These are phyloP conservation scores for Hypoxylon trugodes DNA, from an alignment of 495 filamentous ascomycete genomes.

Conservation along the genomic window DNA sequence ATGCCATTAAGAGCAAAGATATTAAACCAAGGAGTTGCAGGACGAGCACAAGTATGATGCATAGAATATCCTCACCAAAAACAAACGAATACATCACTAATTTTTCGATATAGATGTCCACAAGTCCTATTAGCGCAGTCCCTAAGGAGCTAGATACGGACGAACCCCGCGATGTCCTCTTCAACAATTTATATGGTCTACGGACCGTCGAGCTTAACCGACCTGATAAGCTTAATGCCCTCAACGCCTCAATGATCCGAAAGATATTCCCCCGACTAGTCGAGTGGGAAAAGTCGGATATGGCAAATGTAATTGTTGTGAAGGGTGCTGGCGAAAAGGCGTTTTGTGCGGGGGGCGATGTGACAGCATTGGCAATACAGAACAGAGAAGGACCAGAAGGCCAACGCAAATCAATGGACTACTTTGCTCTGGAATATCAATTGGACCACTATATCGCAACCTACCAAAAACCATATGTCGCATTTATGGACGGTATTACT, in stretches of 20 bases:
- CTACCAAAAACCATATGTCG: constrained; percentile 89
- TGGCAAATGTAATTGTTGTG: constrained; percentile 92
- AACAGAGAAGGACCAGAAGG: constrained; percentile 75
- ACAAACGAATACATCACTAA: constrained; percentile 8
- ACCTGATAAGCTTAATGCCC: constrained; percentile 85
- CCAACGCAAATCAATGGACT: constrained; percentile 73
- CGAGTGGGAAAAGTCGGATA: constrained; percentile 93
- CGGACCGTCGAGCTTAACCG: constrained; percentile 95
- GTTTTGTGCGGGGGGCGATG: constrained; percentile 94
- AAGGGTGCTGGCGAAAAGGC: constrained; percentile 85
- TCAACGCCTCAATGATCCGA: constrained; percentile 91
- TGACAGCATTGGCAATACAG: constrained; percentile 74
- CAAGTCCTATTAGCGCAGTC: constrained; percentile 37
- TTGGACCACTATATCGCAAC: constrained; percentile 96
- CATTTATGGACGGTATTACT: constrained; percentile 96
- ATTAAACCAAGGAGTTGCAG: constrained; percentile 65
- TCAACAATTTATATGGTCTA: constrained; percentile 85
- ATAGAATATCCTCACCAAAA: not conserved
- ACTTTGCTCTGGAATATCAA: constrained; percentile 91
- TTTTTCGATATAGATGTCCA: constrained; percentile 63
- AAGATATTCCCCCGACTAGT: constrained; percentile 88
- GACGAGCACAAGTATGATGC: constrained; percentile 56
- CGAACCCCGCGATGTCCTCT: constrained; percentile 90
- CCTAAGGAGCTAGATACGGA: constrained; percentile 68
- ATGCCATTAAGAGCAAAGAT: constrained; percentile 95